Percentiles rank a stretch among this genome's conserved stretches.
Evolutionary conservation across 139 green algal species (phyloP).

Genomic region (Marvania coccoides): DNA sequence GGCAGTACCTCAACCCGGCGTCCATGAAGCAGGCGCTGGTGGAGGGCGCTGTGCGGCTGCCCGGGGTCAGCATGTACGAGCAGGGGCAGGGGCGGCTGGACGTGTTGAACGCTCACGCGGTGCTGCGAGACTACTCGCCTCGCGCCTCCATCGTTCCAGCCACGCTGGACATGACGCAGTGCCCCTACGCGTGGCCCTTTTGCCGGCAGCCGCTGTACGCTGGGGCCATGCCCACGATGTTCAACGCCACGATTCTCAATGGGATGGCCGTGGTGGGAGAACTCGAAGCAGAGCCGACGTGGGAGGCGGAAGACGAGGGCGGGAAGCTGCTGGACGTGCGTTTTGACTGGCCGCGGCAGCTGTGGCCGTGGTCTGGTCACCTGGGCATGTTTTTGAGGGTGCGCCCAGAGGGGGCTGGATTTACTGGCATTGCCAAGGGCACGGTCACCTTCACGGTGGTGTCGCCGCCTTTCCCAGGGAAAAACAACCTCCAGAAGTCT

Average conservation of each 20-base stretch:
- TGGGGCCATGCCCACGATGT: slow-evolving; percentile 73
- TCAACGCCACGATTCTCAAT: slow-evolving; percentile 97
- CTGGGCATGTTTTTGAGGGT: slow-evolving; percentile 85
- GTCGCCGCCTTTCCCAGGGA: slow-evolving; percentile 50
- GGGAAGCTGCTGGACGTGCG: slow-evolving; percentile 72
- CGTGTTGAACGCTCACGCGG: slow-evolving; percentile 47
- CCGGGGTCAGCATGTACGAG: slow-evolving; percentile 75
- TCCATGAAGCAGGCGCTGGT: slow-evolving; percentile 98
- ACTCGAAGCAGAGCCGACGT: slow-evolving; percentile 56
- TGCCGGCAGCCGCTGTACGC: slow-evolving; percentile 81
- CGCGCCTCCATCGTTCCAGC: slow-evolving; percentile 76
- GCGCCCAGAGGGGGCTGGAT: slow-evolving; percentile 22
- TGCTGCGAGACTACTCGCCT: slow-evolving; percentile 71
- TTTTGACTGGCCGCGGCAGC: slow-evolving; percentile 62
- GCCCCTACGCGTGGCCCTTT: slow-evolving; percentile 95
- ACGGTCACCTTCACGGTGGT: slow-evolving; percentile 63
- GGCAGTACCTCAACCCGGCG: slow-evolving; percentile 89
- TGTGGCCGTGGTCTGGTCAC: slow-evolving; percentile 97
- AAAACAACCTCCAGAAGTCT: slow-evolving; percentile 15
- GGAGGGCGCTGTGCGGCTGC: slow-evolving; percentile 74
- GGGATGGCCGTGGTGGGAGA: slow-evolving; percentile 70
- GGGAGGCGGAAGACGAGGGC: slow-evolving; percentile 41
- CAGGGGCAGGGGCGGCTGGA: slow-evolving; percentile 66
- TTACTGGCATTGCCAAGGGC: slow-evolving; percentile 28
- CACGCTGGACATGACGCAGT: slow-evolving; percentile 79